A percentile compares a stretch with the other conserved stretches of the same genome.
phyloP scores from a whole-genome alignment of 331 rosid species.

The Stylosanthes scabra region DNA sequence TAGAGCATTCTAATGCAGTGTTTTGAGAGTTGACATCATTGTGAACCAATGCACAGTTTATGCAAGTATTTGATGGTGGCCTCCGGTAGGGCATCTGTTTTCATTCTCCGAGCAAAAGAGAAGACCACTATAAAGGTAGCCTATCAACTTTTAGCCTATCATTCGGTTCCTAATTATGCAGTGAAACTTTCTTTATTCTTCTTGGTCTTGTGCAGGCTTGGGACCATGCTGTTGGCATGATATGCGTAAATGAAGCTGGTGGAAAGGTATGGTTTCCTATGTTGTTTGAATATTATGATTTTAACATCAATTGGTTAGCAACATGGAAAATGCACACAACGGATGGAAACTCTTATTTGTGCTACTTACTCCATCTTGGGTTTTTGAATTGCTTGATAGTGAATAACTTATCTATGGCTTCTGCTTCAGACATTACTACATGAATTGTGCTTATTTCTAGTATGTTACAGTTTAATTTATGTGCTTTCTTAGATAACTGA shows the following conservation, averaged over 20 bases:
- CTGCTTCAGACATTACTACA: background rate
- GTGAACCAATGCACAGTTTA: constrained; percentile 68
- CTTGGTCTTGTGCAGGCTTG: constrained; percentile 61
- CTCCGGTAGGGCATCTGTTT: constrained; percentile 72
- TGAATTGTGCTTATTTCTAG: background rate
- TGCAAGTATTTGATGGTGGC: constrained; percentile 97
- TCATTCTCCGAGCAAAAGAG: constrained; percentile 56
- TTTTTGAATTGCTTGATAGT: constrained; percentile 13
- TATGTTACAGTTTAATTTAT: background rate
- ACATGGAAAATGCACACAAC: constrained; percentile 10
- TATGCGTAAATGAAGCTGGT: constrained; percentile 87
- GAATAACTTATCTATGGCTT: background rate
- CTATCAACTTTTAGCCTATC: constrained; percentile 16
- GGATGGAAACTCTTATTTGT: background rate
- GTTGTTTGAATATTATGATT: constrained; percentile 19
- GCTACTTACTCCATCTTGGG: background rate
- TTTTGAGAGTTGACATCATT: constrained; percentile 28
- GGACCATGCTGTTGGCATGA: constrained; percentile 94
- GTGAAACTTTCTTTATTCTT: constrained; percentile 17
- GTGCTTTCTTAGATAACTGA: constrained; percentile 70
- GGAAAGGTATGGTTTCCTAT: constrained; percentile 57
- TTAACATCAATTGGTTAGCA: constrained; percentile 10
- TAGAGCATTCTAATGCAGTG: background rate
- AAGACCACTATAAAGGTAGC: constrained; percentile 50
- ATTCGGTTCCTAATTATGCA: background rate